Base-by-base conservation (phyloP, 768 basidiomycete species). In the Termitomyces sp. region DNA sequence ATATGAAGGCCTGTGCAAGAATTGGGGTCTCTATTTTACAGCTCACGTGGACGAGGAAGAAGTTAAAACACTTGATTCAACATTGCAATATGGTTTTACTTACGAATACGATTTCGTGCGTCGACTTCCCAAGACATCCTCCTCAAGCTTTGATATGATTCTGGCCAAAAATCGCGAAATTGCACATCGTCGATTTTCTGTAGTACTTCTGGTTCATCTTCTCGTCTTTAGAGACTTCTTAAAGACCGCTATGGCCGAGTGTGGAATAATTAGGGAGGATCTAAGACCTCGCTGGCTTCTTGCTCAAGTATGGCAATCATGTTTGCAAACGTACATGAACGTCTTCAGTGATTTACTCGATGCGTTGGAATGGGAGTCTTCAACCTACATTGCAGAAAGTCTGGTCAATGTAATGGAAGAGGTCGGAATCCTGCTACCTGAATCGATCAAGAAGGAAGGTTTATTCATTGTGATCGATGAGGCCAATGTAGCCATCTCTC, bases 11-110 rank as follows among this genome's bases (percentile, higher is more conserved):
- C 56, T 57, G 11, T 57, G 51, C 30, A 30, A 53, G 3, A 17
- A 57, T 17, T 58, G 57, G 52, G 52, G 57, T 19, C 15, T 54
- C 19, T 58, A 58, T 54, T 35, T 54, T 4, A 54, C 44, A 7
- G 21, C 21, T 19, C 24, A 38, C 17, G n/a, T 30, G 40, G 46
- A 55, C 17, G 9, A n/a, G 5, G 6, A 2, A 7, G 54, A 55
- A 15, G 30, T 41, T 14, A 3, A n/a, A 2, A 5, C 54, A 7
- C 38, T 55, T 37, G 7, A 54, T 6, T 1, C 1, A 1, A 24
- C 45, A 2, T 14, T 54, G 5, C 5, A 21, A 12, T 1, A 40
- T 12, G 22, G 26, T 9, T 35, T 54, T 22, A 6, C 0, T 7
- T 5, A 19, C 12, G 53, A 46, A 24, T 6, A 30, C 5, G 6